These are phyloP conservation scores for Caryopteris hybrid DNA, from an alignment of 305 asterid species.

Conservation along the genomic window DNA sequence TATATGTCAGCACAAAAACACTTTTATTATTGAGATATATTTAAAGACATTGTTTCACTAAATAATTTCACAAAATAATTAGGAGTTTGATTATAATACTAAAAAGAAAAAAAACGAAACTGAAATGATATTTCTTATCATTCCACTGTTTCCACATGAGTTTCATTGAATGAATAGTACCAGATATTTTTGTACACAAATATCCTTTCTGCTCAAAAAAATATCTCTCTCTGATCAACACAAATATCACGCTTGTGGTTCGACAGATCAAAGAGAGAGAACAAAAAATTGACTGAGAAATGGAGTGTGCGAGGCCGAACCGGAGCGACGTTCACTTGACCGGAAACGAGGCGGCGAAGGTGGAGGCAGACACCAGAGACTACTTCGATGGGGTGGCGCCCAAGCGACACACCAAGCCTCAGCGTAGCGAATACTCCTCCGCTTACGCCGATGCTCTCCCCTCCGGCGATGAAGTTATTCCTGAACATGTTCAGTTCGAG, in stretches of 20 bases:
- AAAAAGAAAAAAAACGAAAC: no score
- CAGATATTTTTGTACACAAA: neutral
- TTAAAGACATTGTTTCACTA: no score
- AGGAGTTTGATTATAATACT: no score
- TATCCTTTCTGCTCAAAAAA: neutral
- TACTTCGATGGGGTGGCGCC: slow-evolving; percentile 73
- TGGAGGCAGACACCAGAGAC: slow-evolving; percentile 54
- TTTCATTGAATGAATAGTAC: no score
- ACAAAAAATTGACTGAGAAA: neutral
- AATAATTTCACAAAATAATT: no score
- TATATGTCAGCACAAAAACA: no score
- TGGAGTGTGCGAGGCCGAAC: slow-evolving; percentile 43
- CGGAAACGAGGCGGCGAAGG: slow-evolving; percentile 54
- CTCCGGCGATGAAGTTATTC: slow-evolving; percentile 28
- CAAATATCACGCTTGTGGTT: neutral
- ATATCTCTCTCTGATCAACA: neutral
- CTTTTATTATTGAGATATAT: no score
- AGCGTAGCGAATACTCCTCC: slow-evolving; percentile 74
- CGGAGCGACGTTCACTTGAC: slow-evolving; percentile 76
- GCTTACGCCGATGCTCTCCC: slow-evolving; percentile 47
- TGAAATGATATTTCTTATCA: no score
- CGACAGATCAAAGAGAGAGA: neutral
- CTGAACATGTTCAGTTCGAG: slow-evolving; percentile 55
- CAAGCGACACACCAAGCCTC: slow-evolving; percentile 86
- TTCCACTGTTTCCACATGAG: no score